Conservation (phyloP, 78 protist species). For the Pigoraptor vietnamica region DNA sequence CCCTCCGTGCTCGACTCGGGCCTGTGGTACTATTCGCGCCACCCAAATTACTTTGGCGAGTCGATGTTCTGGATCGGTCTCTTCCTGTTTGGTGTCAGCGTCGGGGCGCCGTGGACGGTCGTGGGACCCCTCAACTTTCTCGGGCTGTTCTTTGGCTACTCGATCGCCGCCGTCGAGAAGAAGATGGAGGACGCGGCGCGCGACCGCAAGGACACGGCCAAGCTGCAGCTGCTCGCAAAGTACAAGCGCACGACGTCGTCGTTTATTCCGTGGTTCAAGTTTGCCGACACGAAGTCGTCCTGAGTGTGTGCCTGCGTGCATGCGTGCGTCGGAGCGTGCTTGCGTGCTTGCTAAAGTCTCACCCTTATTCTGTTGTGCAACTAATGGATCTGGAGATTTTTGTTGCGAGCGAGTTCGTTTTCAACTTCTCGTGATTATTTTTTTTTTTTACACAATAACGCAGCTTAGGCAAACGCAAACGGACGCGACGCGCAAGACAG, state of each 20-base stretch:
- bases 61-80: conserved; percentile 2
- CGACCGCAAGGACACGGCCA: not conserved
- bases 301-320: too few species aligned
- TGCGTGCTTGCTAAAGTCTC: too few species aligned
- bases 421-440: too few species aligned
- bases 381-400: too few species aligned
- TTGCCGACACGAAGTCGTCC: not conserved
- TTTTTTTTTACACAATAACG: too few species aligned
- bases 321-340: too few species aligned
- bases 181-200: not conserved
- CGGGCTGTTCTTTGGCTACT: not conserved
- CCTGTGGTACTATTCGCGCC: conserved; percentile 24
- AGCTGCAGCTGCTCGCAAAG: not conserved
- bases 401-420: too few species aligned
- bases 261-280: not conserved
- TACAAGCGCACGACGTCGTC: not conserved
- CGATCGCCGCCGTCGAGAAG: not conserved
- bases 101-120: not conserved
- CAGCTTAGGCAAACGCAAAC: too few species aligned
- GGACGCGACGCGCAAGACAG: too few species aligned
- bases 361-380: too few species aligned
- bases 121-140: not conserved
- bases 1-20: not conserved
- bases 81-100: not conserved
- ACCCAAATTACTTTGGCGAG: conserved; percentile 33